Evolutionary conservation across 495 filamentous ascomycete genomes (phyloP), one percentile per base, ranked within the genome.

Genomic region (Podospora pseudoanserina): DNA sequence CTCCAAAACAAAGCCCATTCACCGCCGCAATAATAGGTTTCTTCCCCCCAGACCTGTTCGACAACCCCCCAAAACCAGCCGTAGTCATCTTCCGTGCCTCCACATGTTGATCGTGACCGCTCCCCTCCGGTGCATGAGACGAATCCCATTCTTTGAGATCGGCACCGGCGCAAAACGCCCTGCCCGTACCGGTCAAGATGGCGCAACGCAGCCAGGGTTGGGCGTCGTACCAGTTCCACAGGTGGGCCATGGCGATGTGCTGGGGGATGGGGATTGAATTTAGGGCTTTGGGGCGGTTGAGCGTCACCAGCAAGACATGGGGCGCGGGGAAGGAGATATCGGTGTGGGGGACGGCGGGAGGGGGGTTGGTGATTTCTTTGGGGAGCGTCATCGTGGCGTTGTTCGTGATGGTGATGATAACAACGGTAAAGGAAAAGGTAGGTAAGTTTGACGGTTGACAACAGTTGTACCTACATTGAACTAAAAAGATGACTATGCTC

Each of bases 1-100:
- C 92, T 39, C 92, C 92, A 44, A 90, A 81, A 39, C 88, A 88
- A 23, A 91, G 79, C 5, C 92, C 92, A 73, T 93, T 92, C 18
- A 95, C 89, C 4, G 92, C 92, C 4, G 90, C 89, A 69, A 96
- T 88, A 26, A 96, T 81, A 3, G 92, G 92, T 70, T 90, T 90
- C 75, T 86, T 87, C 26, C 84, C 86, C 28, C 84, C 86, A 5
- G 70, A 69, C 16, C 83, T 74, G 66, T 84, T 80, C 61, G 81
- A 84, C 18, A 85, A 73, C 2, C 83, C 83, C 44, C 79, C 79
- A 65, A 86, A 86, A 54, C 83, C 83, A n/a, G 70, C 60, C n/a
- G 67, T 57, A 6, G 54, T 28, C 69, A 68, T 66, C 64, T 54
- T 82, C 78, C 80, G 79, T 79, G 78, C 82, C 79, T 78, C 60